A percentile compares a stretch with the other conserved stretches of the same genome.
phyloP scores from a whole-genome alignment of 1,284 basidiomycete genomes.

The Pseudomicrostroma phylloplanum region DNA sequence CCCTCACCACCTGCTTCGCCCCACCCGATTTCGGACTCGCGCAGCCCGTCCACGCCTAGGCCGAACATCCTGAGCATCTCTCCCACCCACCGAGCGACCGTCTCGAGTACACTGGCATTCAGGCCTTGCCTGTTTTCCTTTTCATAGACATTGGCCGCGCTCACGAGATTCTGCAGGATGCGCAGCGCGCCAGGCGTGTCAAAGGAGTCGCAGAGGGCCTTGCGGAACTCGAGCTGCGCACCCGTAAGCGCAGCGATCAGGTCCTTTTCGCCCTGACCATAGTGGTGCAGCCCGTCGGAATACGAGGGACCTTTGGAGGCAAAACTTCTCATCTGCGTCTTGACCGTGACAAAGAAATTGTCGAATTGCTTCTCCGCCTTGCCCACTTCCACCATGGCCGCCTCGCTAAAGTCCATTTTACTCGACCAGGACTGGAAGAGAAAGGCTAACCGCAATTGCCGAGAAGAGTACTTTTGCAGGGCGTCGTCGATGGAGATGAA shows the following conservation, averaged over 20 bases:
- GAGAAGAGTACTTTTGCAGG: constrained; percentile 72
- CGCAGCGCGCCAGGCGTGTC: constrained; percentile 82
- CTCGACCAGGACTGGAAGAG: constrained; percentile 85
- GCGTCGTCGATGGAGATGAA: constrained; percentile 98
- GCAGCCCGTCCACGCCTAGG: constrained; percentile 66
- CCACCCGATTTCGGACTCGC: constrained; percentile 41
- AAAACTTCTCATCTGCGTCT: constrained; percentile 62
- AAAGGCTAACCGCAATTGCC: constrained; percentile 91
- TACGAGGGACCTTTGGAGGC: constrained; percentile 50
- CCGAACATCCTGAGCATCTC: constrained; percentile 92
- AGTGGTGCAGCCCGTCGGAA: constrained; percentile 54
- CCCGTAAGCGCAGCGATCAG: constrained; percentile 61
- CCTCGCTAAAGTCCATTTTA: constrained; percentile 89
- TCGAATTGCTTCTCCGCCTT: constrained; percentile 80
- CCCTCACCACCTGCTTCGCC: constrained; percentile 28
- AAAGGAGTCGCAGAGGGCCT: constrained; percentile 93
- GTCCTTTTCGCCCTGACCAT: constrained; percentile 36
- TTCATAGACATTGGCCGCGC: constrained; percentile 84
- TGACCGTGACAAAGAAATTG: constrained; percentile 87
- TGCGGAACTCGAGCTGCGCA: constrained; percentile 72
- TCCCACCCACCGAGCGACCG: constrained; percentile 76
- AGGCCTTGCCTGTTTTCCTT: constrained; percentile 50
- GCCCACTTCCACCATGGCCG: constrained; percentile 75
- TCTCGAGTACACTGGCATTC: constrained; percentile 68
- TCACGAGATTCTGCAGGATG: constrained; percentile 73